Percentiles rank a stretch among this genome's conserved stretches.
Conservation (phyloP, 2,329 filamentous ascomycete genomes). For the Verticillium longisporum region DNA sequence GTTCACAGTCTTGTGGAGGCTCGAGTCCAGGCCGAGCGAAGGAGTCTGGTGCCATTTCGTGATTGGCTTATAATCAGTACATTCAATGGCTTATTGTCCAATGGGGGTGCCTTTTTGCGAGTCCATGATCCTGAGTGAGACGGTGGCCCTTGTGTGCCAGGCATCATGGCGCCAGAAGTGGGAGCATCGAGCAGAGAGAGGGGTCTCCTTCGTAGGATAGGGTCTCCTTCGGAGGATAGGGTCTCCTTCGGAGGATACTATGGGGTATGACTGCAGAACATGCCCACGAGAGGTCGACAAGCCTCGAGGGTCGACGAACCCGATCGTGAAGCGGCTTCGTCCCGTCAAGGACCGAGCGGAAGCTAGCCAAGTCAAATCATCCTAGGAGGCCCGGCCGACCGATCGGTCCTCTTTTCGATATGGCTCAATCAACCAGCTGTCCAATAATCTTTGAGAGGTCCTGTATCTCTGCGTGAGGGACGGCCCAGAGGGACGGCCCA, state of each 20-base stretch:
- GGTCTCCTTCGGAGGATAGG: neutral
- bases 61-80: constrained; percentile 10
- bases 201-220: neutral
- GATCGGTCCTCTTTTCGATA: neutral
- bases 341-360: neutral
- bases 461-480: neutral
- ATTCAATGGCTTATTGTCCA: constrained; percentile 5
- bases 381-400: neutral
- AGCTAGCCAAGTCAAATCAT: neutral
- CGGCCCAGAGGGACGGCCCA: neutral
- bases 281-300: neutral
- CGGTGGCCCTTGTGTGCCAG: neutral
- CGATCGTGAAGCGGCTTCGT: neutral
- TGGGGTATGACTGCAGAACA: neutral
- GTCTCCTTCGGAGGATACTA: neutral
- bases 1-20: neutral
- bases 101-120: neutral
- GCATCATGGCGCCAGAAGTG: neutral
- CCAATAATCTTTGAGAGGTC: constrained; percentile 4
- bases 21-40: constrained; percentile 4
- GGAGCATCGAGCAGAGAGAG: neutral
- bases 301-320: neutral
- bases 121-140: neutral
- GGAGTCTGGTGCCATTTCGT: constrained; percentile 1
- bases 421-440: constrained; percentile 1